Evolutionary conservation across 2,329 filamentous ascomycete species (phyloP).

Genomic region (Penicillium crustosum): DNA sequence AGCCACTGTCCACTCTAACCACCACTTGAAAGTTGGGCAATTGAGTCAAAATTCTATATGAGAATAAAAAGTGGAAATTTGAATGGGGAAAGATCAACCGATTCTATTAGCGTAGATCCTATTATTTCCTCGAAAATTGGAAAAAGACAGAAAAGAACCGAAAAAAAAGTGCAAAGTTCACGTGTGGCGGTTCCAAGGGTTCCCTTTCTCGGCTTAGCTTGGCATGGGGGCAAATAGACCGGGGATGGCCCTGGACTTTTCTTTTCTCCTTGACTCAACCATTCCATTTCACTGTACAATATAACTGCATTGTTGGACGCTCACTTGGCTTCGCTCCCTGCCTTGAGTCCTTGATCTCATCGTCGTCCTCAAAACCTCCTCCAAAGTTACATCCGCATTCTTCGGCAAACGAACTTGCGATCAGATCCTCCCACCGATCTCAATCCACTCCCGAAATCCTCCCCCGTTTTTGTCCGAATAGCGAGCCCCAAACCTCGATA

Average conservation of each 20-base stretch:
- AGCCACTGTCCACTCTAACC: neutral
- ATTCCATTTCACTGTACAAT: neutral
- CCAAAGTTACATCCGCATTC: slow-evolving; percentile 12
- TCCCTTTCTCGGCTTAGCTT: slow-evolving; percentile 12
- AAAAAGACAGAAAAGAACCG: neutral
- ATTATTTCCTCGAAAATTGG: neutral
- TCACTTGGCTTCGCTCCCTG: neutral
- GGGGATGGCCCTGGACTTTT: neutral
- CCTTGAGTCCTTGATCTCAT: neutral
- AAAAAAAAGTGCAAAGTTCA: neutral
- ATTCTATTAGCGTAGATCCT: neutral
- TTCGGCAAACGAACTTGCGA: slow-evolving; percentile 10
- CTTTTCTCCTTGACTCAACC: neutral
- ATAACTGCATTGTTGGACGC: neutral
- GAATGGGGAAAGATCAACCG: neutral
- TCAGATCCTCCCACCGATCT: slow-evolving; percentile 1
- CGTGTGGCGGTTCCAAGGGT: slow-evolving; percentile 8
- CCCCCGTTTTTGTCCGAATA: neutral
- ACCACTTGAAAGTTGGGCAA: neutral
- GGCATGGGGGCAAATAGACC: slow-evolving; percentile 3
- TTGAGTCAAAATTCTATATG: neutral
- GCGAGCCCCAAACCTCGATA: neutral
- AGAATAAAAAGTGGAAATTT: neutral
- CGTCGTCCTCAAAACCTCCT: neutral
- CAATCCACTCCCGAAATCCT: neutral